phyloP scores from a whole-genome alignment of 2,329 filamentous ascomycete species.

The Passalora sequoiae region DNA sequence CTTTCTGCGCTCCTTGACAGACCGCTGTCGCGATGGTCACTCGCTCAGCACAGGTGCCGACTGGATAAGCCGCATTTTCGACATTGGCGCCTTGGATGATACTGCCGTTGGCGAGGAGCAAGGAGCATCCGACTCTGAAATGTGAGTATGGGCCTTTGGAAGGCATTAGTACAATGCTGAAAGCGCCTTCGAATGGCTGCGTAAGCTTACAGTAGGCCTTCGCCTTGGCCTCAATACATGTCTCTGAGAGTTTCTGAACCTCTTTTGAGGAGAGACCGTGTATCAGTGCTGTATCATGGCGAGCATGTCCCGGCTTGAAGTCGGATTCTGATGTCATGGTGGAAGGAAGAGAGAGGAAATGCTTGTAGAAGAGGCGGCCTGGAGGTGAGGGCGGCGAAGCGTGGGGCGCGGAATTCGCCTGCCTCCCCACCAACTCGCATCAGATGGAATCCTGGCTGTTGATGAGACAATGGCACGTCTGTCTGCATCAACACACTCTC shows the following conservation, averaged over 20 bases:
- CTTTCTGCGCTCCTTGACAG: conserved; percentile 42
- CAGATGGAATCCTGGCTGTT: too few species aligned
- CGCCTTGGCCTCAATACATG: conserved; percentile 66
- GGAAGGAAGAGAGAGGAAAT: conserved; percentile 21
- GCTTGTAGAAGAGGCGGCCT: too few species aligned
- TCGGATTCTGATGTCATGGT: conserved; percentile 28
- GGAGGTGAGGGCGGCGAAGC: too few species aligned
- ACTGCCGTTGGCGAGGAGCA: conserved; percentile 54
- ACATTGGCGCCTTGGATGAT: conserved; percentile 73
- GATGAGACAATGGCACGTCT: too few species aligned
- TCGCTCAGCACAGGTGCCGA: conserved; percentile 91
- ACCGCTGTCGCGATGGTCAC: conserved; percentile 82
- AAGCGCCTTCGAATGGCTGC: too few species aligned
- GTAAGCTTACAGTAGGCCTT: conserved; percentile 71
- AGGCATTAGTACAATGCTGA: too few species aligned
- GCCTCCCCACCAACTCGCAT: too few species aligned
- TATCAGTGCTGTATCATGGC: conserved; percentile 40
- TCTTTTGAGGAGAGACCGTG: conserved; percentile 57
- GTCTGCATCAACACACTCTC: too few species aligned
- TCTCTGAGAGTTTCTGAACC: conserved; percentile 57
- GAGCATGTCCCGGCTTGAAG: conserved; percentile 34
- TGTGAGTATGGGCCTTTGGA: conserved; percentile 74
- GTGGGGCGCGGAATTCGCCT: too few species aligned
- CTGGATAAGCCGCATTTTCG: conserved; percentile 89
- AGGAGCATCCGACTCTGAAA: conserved; percentile 81